Evolutionary conservation across 2,329 filamentous ascomycete species (phyloP), one percentile per base, ranked within the genome.

Genomic region (Colletotrichum liaoningense): DNA sequence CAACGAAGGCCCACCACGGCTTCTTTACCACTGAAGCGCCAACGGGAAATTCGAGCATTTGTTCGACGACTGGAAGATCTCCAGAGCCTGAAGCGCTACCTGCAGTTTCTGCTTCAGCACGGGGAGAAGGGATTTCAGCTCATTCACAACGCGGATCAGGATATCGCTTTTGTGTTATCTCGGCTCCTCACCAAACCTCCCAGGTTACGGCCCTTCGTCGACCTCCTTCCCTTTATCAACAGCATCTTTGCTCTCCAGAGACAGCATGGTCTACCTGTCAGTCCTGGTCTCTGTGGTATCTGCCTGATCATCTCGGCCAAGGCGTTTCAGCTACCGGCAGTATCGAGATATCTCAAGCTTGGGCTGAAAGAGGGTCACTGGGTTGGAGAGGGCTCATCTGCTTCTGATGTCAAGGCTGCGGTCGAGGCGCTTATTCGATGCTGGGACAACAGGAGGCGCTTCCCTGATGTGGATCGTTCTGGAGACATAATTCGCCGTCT

Each of bases 201-300:
- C 38, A 19, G 38, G 16, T 19, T 42, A 8, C 38, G 5, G 19
- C 16, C 33, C n/a, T 49, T 65, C 33, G 4, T 60, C 26, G 79
- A 80, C 14, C 72, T 83, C 24, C 76, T 87, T 52, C 73, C 77
- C 1, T 81, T 87, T 63, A 75, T 88, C 28, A 84, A 86, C 66
- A 85, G 86, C 73, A 67, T 87, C 16, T 76, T 79, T 30, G 78
- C 83, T 56, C 80, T 79, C 56, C 76, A 85, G 11, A 76, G 79
- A 4, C 72, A 73, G 8, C 69, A 77, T 24, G 75, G 72, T 5
- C 63, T 75, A 7, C 69, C 75, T 28, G 57, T 84, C 6, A 77
- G 81, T 14, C 56, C 74, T 0, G 58, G 78, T 2, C 73, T 86
- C 9, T 78, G 79, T 55, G 77, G 78, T 19, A 68, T 81, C 35